phyloP scores from a whole-genome alignment of 2,329 filamentous ascomycete genomes.

The Penicillium sp. region DNA sequence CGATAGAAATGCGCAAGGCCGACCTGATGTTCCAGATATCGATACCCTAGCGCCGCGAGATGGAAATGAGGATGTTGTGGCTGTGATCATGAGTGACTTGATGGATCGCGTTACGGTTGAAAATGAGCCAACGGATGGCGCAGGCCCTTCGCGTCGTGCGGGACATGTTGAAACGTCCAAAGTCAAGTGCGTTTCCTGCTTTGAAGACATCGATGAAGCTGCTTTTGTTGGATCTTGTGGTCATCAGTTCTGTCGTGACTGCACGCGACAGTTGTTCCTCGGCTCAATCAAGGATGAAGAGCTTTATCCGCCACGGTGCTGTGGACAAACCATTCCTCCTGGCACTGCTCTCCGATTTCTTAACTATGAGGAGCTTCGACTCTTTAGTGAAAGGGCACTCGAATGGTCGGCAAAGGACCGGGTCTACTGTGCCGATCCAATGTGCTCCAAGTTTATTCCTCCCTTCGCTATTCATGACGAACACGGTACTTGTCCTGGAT shows the following conservation, averaged over 20 bases:
- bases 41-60: no score
- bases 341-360: constrained; percentile 5
- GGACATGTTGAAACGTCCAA: background rate
- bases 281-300: constrained; percentile 15
- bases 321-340: constrained; percentile 6
- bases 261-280: constrained; percentile 11
- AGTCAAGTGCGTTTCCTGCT: constrained; percentile 6
- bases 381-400: constrained; percentile 9
- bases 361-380: constrained; percentile 8
- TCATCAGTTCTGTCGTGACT: constrained; percentile 4
- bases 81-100: constrained; percentile 4
- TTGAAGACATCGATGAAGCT: background rate
- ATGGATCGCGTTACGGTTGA: constrained; percentile 2
- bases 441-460: constrained; percentile 19
- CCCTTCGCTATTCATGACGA: constrained; percentile 7
- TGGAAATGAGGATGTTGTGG: constrained; percentile 1
- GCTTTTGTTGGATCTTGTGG: constrained; percentile 1
- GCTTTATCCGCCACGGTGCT: constrained; percentile 18
- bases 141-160: background rate
- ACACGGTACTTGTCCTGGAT: constrained; percentile 12
- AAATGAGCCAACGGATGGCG: background rate
- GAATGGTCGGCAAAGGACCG: constrained; percentile 13
- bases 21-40: no score
- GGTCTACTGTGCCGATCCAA: constrained; percentile 18
- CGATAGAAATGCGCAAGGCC: no score